Evolutionary conservation across 495 filamentous ascomycete genomes (phyloP).

Genomic region (Aspergillus wentii): DNA sequence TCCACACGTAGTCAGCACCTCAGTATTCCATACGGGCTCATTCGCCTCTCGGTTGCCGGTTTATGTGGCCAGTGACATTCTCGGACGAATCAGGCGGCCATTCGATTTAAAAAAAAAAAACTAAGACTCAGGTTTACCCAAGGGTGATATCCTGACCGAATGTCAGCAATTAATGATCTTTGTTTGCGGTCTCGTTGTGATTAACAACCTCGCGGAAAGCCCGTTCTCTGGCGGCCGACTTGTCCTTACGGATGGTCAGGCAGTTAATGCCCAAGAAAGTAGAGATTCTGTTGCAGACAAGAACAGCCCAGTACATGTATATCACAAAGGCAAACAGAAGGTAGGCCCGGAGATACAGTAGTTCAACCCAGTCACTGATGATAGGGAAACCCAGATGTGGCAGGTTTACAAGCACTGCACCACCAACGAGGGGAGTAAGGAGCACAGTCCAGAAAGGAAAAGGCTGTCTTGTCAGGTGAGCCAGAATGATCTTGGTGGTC

Average conservation of each 20-base stretch:
- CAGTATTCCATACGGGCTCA: too few relatives aligned
- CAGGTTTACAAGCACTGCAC: constrained; percentile 77
- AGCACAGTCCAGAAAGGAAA: constrained; percentile 97
- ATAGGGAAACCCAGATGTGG: constrained; percentile 69
- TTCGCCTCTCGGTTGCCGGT: too few relatives aligned
- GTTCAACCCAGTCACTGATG: constrained; percentile 56
- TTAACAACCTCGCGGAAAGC: constrained; percentile 34
- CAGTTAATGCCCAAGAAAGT: constrained; percentile 89
- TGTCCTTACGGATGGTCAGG: constrained; percentile 73
- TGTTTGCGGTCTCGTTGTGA: too few relatives aligned
- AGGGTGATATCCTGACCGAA: too few relatives aligned
- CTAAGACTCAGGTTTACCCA: too few relatives aligned
- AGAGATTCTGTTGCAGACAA: constrained; percentile 91
- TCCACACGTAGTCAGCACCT: too few relatives aligned
- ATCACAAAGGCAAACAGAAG: constrained; percentile 73
- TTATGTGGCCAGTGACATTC: too few relatives aligned
- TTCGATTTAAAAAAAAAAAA: too few relatives aligned
- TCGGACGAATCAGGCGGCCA: too few relatives aligned
- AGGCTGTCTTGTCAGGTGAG: constrained; percentile 86
- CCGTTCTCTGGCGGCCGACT: constrained; percentile 32
- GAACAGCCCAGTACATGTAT: constrained; percentile 87
- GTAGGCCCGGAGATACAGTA: constrained; percentile 77
- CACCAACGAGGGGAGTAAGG: constrained; percentile 76
- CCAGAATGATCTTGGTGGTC: constrained; percentile 99
- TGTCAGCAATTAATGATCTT: too few relatives aligned